A percentile compares a stretch with the other conserved stretches of the same genome.
Conservation (phyloP, 75 land plant species). For the Larix kaempferi region DNA sequence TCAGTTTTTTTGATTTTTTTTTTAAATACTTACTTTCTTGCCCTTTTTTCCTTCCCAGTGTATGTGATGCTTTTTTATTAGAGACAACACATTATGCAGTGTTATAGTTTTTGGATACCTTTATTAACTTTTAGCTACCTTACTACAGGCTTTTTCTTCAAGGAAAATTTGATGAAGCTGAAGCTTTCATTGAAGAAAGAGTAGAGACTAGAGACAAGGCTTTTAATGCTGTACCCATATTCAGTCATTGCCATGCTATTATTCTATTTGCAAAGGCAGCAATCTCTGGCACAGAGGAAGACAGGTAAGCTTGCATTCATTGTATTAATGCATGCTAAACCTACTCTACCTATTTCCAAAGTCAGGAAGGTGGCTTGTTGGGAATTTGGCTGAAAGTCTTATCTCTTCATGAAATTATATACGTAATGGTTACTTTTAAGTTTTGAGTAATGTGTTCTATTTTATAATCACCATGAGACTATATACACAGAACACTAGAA, state of each 20-base stretch:
- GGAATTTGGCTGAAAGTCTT: background rate
- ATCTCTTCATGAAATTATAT: background rate
- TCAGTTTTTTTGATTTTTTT: background rate
- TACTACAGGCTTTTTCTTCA: conserved; percentile 30
- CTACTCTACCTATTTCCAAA: background rate
- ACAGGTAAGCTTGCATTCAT: conserved; percentile 20
- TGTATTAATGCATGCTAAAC: background rate
- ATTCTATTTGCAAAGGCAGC: conserved; percentile 48
- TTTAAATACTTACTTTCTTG: background rate
- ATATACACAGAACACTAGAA: background rate
- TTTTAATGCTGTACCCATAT: conserved; percentile 27
- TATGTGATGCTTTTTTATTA: background rate
- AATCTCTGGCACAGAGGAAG: conserved; percentile 41
- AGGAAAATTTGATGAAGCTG: conserved; percentile 48
- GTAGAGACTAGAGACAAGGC: conserved; percentile 17
- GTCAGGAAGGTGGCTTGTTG: background rate
- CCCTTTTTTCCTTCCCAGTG: background rate
- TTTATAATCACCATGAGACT: background rate
- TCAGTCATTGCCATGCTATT: conserved; percentile 45
- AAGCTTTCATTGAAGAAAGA: conserved; percentile 29
- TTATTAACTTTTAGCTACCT: background rate
- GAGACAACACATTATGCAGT: background rate
- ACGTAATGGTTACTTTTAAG: background rate
- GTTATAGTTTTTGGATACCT: too few species aligned
- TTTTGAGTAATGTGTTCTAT: background rate